Evolutionary conservation across 495 filamentous ascomycete species (phyloP).

Genomic region (Clavariopsis aquatica): DNA sequence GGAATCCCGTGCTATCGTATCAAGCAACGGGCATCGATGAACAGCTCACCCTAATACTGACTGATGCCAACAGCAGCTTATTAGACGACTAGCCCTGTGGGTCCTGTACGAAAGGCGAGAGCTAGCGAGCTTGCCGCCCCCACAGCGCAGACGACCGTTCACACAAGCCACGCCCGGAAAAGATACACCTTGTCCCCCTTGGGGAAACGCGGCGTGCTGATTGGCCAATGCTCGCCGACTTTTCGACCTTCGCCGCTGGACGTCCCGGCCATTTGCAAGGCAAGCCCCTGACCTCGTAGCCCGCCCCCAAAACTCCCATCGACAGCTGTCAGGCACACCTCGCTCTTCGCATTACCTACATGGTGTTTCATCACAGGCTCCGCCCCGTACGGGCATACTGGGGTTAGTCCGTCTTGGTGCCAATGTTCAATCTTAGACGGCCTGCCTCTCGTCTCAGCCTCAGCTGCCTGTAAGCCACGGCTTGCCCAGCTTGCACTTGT

Average conservation of each 20-base stretch:
- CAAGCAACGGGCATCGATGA: neutral
- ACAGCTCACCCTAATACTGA: neutral
- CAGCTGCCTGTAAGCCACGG: slow-evolving; percentile 1
- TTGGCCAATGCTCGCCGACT: neutral
- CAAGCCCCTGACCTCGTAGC: neutral
- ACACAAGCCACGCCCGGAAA: slow-evolving; percentile 8
- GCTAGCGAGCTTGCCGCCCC: neutral
- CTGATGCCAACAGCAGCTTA: neutral
- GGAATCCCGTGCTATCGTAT: no score
- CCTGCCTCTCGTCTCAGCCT: neutral
- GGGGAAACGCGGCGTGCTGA: neutral
- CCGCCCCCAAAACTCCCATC: neutral
- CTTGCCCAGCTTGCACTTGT: neutral
- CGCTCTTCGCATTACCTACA: no score
- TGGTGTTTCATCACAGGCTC: neutral
- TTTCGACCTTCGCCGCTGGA: neutral
- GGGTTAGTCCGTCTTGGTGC: neutral
- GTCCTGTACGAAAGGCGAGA: neutral
- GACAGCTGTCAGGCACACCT: no score
- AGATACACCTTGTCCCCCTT: neutral
- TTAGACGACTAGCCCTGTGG: neutral
- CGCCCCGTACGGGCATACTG: neutral
- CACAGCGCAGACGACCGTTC: neutral
- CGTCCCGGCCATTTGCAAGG: neutral
- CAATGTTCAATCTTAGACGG: neutral